Evolutionary conservation across 495 filamentous ascomycete genomes (phyloP).

Genomic region (Hyaloscypha hepaticicola): DNA sequence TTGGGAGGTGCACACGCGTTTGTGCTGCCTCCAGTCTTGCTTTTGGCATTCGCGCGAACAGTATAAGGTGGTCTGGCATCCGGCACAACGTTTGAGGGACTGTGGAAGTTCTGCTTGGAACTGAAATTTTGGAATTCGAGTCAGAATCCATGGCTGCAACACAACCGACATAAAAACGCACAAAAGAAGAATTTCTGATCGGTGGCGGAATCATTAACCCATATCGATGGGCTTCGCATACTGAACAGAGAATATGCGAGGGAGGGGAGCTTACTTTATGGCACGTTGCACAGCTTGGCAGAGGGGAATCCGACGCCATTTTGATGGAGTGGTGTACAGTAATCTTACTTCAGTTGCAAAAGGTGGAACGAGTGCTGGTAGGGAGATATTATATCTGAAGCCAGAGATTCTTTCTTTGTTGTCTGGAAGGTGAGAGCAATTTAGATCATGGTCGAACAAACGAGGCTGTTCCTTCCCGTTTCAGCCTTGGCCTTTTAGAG

Average conservation of each 20-base stretch:
- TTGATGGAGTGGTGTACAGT: neutral
- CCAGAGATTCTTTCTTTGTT: neutral
- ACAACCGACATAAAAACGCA: neutral
- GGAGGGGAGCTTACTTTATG: neutral
- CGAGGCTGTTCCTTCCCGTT: neutral
- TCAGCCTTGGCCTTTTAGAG: neutral
- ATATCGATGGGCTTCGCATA: neutral
- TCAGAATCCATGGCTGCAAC: neutral
- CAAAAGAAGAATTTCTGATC: neutral
- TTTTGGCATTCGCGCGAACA: slow-evolving; percentile 49
- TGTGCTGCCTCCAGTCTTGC: slow-evolving; percentile 46
- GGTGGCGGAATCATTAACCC: neutral
- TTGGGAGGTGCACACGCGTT: slow-evolving; percentile 35
- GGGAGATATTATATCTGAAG: neutral
- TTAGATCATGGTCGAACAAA: neutral
- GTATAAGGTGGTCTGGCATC: slow-evolving; percentile 42
- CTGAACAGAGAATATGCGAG: neutral
- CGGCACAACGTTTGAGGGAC: slow-evolving; percentile 39
- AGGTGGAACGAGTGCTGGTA: neutral
- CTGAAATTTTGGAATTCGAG: neutral
- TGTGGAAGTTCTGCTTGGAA: neutral
- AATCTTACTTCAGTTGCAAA: neutral
- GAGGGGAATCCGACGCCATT: neutral
- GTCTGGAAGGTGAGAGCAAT: neutral
- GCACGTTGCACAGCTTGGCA: neutral